Conservation (phyloP, 352 stramenopile species). For the Phytophthora pisi region DNA sequence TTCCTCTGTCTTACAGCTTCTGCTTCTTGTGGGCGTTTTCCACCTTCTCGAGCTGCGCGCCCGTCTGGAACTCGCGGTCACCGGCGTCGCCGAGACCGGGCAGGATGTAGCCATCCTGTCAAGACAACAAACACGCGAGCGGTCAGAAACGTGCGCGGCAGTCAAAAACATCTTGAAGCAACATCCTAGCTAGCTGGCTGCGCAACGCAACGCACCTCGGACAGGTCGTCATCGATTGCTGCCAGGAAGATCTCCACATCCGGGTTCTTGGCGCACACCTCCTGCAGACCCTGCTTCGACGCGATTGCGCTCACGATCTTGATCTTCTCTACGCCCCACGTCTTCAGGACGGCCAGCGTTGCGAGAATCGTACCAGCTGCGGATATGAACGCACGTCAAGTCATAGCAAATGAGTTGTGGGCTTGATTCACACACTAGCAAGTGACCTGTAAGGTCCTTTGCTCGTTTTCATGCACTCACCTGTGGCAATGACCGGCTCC, state of each 20-base stretch:
- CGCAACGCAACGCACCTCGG: slow-evolving; percentile 51
- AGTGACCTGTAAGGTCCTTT: background rate
- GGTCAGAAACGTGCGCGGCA: slow-evolving; percentile 31
- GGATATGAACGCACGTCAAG: background rate
- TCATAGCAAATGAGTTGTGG: background rate
- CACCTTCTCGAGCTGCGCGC: slow-evolving; percentile 49
- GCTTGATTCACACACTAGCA: background rate
- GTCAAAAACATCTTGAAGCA: slow-evolving; percentile 23
- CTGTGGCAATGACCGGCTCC: slow-evolving; percentile 96
- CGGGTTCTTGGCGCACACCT: slow-evolving; percentile 78
- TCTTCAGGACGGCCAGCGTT: slow-evolving; percentile 96
- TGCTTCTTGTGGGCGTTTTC: slow-evolving; percentile 57
- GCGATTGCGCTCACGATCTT: slow-evolving; percentile 95
- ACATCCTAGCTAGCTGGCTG: slow-evolving; percentile 27
- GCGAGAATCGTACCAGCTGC: slow-evolving; percentile 93
- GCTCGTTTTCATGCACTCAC: slow-evolving; percentile 31
- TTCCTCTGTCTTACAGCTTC: slow-evolving; percentile 43
- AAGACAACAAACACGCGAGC: slow-evolving; percentile 13
- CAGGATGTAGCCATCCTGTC: slow-evolving; percentile 80
- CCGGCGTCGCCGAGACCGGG: slow-evolving; percentile 84
- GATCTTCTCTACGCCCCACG: slow-evolving; percentile 93
- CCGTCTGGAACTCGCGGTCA: slow-evolving; percentile 86
- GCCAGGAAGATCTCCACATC: slow-evolving; percentile 81
- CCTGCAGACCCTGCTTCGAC: slow-evolving; percentile 91
- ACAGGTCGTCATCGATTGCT: slow-evolving; percentile 76